Percentiles rank a stretch among this genome's conserved stretches.
These are phyloP conservation scores for Macrophomina tecta DNA, from an alignment of 2,329 filamentous ascomycete species.

Conservation along the genomic window DNA sequence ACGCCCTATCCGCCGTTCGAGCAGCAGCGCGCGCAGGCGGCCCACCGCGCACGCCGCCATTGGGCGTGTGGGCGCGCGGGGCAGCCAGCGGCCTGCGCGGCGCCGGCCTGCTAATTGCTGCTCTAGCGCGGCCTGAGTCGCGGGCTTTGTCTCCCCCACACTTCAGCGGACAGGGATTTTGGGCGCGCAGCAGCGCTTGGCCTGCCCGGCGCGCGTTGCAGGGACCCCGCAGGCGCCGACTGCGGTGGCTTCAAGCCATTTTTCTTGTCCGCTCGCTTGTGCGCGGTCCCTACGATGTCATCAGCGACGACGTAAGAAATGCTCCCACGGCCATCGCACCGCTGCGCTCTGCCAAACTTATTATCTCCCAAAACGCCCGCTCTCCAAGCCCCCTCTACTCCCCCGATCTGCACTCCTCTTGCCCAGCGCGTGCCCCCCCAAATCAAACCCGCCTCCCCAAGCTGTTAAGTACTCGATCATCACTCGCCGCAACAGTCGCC, in stretches of 20 bases:
- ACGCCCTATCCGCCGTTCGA: constrained; percentile 24
- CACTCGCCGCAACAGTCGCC: constrained; percentile 21
- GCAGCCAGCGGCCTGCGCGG: background rate
- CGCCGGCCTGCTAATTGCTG: constrained; percentile 20
- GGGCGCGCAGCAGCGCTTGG: constrained; percentile 25
- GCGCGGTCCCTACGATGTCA: constrained; percentile 28
- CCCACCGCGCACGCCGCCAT: constrained; percentile 22
- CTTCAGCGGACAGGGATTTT: constrained; percentile 22
- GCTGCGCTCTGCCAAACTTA: constrained; percentile 23
- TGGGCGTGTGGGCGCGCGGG: constrained; percentile 12
- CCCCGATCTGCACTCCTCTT: constrained; percentile 29
- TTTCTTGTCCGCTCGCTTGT: constrained; percentile 27
- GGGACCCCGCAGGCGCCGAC: constrained; percentile 28
- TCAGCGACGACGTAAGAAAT: constrained; percentile 28
- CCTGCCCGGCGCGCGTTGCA: constrained; percentile 22
- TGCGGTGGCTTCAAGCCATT: constrained; percentile 27
- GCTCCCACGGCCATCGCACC: constrained; percentile 27
- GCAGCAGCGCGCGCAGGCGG: constrained; percentile 4
- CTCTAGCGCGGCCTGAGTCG: constrained; percentile 25
- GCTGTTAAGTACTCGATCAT: constrained; percentile 26
- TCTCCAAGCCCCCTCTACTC: constrained; percentile 18
- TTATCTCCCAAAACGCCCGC: constrained; percentile 28
- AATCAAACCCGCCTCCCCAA: constrained; percentile 15
- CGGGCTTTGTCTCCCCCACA: constrained; percentile 27
- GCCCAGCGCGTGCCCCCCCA: constrained; percentile 17